Conservation (phyloP, 306 rosid species). For the Castanea mollissima region DNA sequence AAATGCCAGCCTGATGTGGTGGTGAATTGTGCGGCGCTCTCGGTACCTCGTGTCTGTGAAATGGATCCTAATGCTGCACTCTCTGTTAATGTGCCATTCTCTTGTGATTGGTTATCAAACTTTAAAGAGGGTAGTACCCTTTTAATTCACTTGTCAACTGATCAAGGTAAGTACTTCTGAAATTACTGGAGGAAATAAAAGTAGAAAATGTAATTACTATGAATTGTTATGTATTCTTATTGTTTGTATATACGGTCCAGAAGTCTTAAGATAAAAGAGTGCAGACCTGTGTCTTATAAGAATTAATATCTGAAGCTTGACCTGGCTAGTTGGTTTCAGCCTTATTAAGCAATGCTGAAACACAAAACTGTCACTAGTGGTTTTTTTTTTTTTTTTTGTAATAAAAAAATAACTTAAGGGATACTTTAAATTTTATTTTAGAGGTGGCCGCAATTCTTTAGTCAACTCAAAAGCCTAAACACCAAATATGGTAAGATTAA, state of each 20-base stretch:
- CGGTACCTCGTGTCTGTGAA: constrained; percentile 88
- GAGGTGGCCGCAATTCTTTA: background rate
- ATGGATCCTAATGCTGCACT: constrained; percentile 65
- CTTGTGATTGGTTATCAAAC: constrained; percentile 70
- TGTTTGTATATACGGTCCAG: background rate
- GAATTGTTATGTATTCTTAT: background rate
- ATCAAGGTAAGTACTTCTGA: constrained; percentile 62
- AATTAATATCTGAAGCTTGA: background rate
- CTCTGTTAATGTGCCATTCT: constrained; percentile 79
- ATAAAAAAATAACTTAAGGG: background rate
- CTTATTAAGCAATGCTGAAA: background rate
- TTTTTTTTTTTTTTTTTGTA: background rate
- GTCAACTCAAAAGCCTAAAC: background rate
- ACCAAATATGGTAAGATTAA: background rate
- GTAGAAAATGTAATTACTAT: background rate
- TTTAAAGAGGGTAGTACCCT: constrained; percentile 46
- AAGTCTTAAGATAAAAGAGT: background rate
- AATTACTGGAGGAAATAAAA: background rate
- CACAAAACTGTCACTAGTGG: background rate
- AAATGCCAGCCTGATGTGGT: constrained; percentile 78
- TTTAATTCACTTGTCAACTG: constrained; percentile 84
- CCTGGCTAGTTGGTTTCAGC: background rate
- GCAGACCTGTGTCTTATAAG: background rate
- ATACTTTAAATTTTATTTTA: background rate
- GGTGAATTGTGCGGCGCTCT: constrained; percentile 86